Base-by-base conservation (phyloP, 1,284 basidiomycete genomes). In the Ustilago hordei region DNA sequence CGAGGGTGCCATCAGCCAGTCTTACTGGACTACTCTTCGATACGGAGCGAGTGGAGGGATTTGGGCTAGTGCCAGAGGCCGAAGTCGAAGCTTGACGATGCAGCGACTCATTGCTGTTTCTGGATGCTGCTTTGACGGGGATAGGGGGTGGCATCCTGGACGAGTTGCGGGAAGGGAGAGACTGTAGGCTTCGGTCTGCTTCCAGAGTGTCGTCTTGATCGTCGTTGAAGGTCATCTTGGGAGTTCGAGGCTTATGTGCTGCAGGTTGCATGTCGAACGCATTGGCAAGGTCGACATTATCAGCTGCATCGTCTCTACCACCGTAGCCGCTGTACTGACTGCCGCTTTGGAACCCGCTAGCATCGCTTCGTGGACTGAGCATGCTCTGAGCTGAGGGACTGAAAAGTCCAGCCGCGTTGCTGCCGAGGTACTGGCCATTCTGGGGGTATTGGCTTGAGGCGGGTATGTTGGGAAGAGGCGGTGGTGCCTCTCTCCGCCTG, bases 301-400 rank as follows among this genome's bases (percentile, higher is more conserved):
- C 55, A 3, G 56, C 15, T 6, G 23, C 17, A 23, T 55, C 61
- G 2, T 55, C 41, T n/a, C 54, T 60, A 57, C 48, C 68, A 1
- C 67, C 76, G 39, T 55, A 52, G 34, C 48, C 63, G 55, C 73
- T 79, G 58, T 69, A 67, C 28, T 76, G 73, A 45, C 76, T 79
- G 56, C 54, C 52, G 52, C 53, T 69, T 28, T 77, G 74, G 56
- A 70, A 78, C 19, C 58, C 67, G 38, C 71, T 75, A 32, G 61
- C 55, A 23, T 74, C 75, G 34, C 67, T 74, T 1, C 48, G 61
- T 5, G 75, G 71, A 28, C 70, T 74, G 57, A 55, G 31, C 55
- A 74, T 64, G 47, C 55, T 62, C 13, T 67, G 67, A 5, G 56
- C 39, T 2, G 72, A 56, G 12, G 73, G 69, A 55, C 65, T 69